Evolutionary conservation across 2,329 filamentous ascomycete genomes (phyloP), one percentile per base, ranked within the genome.

Genomic region (Cercospora janseana): DNA sequence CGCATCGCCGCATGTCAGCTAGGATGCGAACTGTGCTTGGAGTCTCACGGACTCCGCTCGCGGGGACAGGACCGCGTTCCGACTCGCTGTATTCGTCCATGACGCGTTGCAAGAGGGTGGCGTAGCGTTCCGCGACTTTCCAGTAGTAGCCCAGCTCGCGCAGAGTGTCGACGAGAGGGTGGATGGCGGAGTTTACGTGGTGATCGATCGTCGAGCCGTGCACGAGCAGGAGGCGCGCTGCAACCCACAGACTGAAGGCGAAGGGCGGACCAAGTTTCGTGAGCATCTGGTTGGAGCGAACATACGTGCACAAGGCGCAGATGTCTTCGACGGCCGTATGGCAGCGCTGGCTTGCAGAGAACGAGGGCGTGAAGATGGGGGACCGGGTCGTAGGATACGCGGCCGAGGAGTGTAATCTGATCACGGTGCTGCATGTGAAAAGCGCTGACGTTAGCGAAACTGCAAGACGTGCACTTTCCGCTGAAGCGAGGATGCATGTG

Each of bases 161-260:
- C 7, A 96, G 78, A 0, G 86, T 88, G 50, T 90, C 86, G 35
- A 95, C 88, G 31, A 95, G 87, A 55, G 91, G 84, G 23, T 82
- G 76, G 31, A 95, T 88, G 55, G 89, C 86, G 1, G 86, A 82
- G 50, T 87, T 87, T 28, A 95, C 77, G 55, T 86, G 87, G 66
- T 87, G 87, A 59, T 93, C 88, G 48, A 94, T 89, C 0, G 90
- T 95, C 6, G 88, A 93, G 20, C 89, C 89, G 67, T 95, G 90
- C 2, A 96, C 91, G 6, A 95, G 82, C 4, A 95, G 76, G 3
- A 95, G 77, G 3, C 91, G 85, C 4, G 91, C 89, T 3, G 88
- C 89, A 12, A 95, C 91, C 91, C 91, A 95, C 1, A 95, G 76
- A 0, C 88, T 90, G 65, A 95, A 96, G 3, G 90, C 90, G 66